phyloP scores from a whole-genome alignment of 768 basidiomycete species.

The Sutorius australiensis region DNA sequence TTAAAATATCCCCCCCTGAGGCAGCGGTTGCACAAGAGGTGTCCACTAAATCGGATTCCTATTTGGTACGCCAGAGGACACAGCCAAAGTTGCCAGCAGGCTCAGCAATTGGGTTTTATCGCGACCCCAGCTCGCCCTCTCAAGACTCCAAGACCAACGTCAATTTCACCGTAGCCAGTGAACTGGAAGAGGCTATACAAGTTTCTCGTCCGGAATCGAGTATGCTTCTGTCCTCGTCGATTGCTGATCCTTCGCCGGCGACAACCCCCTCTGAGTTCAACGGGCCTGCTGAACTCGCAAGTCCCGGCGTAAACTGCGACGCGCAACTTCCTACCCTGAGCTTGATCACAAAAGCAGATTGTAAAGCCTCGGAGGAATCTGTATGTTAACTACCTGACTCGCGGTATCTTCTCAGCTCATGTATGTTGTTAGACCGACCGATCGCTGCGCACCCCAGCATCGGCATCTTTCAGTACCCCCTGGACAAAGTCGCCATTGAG shows the following conservation, averaged over 20 bases:
- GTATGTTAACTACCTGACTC: constrained; percentile 35
- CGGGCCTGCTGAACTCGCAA: constrained; percentile 5
- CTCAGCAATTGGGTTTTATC: constrained; percentile 69
- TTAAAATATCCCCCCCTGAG: constrained; percentile 21
- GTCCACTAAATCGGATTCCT: constrained; percentile 24
- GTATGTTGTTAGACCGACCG: constrained; percentile 37
- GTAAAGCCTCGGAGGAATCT: constrained; percentile 51
- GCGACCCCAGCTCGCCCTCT: constrained; percentile 53
- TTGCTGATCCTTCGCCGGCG: constrained; percentile 10
- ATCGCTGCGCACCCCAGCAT: constrained; percentile 46
- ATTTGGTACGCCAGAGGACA: constrained; percentile 42
- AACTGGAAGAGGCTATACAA: constrained; percentile 46
- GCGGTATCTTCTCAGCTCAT: constrained; percentile 11
- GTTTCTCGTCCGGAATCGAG: constrained; percentile 15
- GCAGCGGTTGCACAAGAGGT: constrained; percentile 33
- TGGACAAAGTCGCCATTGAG: constrained; percentile 54
- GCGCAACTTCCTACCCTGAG: constrained; percentile 16
- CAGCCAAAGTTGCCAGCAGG: constrained; percentile 72
- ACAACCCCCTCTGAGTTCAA: constrained; percentile 4
- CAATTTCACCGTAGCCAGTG: constrained; percentile 77
- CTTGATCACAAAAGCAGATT: constrained; percentile 37
- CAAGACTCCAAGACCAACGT: constrained; percentile 49
- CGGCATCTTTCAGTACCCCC: constrained; percentile 34
- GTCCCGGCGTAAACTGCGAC: constrained; percentile 1
- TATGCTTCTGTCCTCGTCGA: constrained; percentile 26